Conservation (phyloP, 148 eudicot genomes). For the Nepenthes gracilis region DNA sequence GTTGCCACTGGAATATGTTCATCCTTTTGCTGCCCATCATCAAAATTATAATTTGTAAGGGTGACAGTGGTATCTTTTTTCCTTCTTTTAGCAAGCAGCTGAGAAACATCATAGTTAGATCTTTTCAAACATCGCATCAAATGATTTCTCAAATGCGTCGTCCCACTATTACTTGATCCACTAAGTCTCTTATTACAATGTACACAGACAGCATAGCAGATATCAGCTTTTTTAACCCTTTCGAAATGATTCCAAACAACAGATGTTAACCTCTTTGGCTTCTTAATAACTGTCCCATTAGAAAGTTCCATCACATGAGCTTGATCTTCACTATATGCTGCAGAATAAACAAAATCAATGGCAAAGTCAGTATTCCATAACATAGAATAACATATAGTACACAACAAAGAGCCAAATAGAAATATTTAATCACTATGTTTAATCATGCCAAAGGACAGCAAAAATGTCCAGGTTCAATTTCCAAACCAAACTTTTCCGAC, state of each 20-base stretch:
- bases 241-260: conserved; percentile 97
- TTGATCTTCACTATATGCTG: conserved; percentile 19
- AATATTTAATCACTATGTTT: too few relatives aligned
- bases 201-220: conserved; percentile 80
- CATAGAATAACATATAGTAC: too few relatives aligned
- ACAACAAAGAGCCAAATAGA: too few relatives aligned
- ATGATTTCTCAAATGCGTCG: conserved; percentile 96
- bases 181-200: conserved; percentile 93
- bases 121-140: conserved; percentile 86
- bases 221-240: conserved; percentile 79
- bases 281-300: conserved; percentile 64
- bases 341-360: not conserved
- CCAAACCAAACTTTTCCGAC: too few relatives aligned
- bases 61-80: conserved; percentile 46
- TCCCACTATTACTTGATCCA: conserved; percentile 97
- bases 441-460: too few relatives aligned
- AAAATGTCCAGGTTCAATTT: too few relatives aligned
- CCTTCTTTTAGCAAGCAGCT: conserved; percentile 75
- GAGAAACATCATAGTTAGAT: conserved; percentile 84
- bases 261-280: conserved; percentile 89
- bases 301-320: conserved; percentile 61
- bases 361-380: not conserved
- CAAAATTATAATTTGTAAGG: conserved; percentile 34
- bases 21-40: conserved; percentile 51
- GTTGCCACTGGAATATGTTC: conserved; percentile 47